Base-by-base conservation (phyloP, 495 filamentous ascomycete genomes). In the Aspergillus incahuasiensis region DNA sequence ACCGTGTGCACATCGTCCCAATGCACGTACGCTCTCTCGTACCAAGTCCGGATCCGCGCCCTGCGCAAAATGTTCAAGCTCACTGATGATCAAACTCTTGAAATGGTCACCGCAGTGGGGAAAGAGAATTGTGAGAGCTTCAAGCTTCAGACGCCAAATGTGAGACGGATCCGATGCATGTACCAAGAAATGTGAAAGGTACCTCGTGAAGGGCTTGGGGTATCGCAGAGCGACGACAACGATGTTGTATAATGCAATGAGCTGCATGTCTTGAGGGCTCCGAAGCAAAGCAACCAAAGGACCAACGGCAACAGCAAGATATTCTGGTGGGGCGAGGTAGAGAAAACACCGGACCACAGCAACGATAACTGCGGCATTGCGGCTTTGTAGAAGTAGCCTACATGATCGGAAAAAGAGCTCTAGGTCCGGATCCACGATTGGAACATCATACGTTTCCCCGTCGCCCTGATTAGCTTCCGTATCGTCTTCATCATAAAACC, bases 351-450 rank as follows among this genome's bases (percentile, higher is more conserved):
- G 84, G 5, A 87, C 86, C 22, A 96, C 88, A 6, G 92, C 87
- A 12, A 97, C 80, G 46, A 98, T 86, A 16, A 97, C 92, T 28
- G 89, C 92, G 0, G 92, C 88, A 65, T 96, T 98, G 49, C 95
- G 87, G 44, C 87, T 95, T 58, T 95, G 89, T 11, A 97, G 74
- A n/a, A 98, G 79, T 18, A 90, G 79, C 55, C 83, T 86, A 69
- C 89, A 91, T 18, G 84, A 79, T 61, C 85, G 88, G 15, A 98
- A 74, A 25, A 98, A 79, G 13, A 95, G 71, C 49, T 90, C 86
- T 9, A 97, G 80, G 63, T 97, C 94, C 8, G 89, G 82, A 61
- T 97, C 91, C 25, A 95, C 62, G 0, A 87, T 64, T 11, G 75
- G 58, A 15, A 85, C 72, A 58, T 86, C 74, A 52, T 87, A 79